Evolutionary conservation across 345 rosid genomes (phyloP), one percentile per base, ranked within the genome.

Genomic region (Moricandia arvensis): DNA sequence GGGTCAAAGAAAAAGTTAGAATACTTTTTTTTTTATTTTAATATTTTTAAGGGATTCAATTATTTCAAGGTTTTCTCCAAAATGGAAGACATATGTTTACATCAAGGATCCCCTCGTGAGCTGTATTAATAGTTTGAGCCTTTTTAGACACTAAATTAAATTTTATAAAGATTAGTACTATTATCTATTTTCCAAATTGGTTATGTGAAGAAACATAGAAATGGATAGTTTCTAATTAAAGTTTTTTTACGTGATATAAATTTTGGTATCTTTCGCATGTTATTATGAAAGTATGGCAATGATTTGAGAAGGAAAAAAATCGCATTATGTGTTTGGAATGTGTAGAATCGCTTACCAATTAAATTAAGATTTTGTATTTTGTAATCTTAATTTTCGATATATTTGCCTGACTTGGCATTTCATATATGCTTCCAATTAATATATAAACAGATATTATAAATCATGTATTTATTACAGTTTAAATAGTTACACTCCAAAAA

Each of bases 1-100:
- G 82, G 82, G 89, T 82, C 93, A 85, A 85, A 86, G 82, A 61
- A 76, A 76, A 79, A 81, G 86, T 55, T 79, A n/a, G 59, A 38
- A 7, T 61, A 47, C 79, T 74, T 73, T 66, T 26, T 34, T 16
- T 21, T n/a, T n/a, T n/a, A n/a, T 26, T 34, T 27, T 17, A 35
- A 11, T 12, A 34, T 71, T 57, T 72, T 73, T 55, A 45, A 54
- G 67, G 75, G 78, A 34, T 79, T 58, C 67, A 74, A 78, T 78
- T 38, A 73, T 78, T 78, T 73, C 77, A 17, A 67, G 63, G 75
- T 74, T 74, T 69, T 68, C 78, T 68, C 81, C 66, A 73, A 61
- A 79, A 60, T 73, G 74, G 81, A 73, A 78, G 81, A 73, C 78
- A 78, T 67, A 68, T 69, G 74, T 79, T 79, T 79, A 61, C 73